Conservation (phyloP, 2,329 filamentous ascomycete genomes). For the Blastomyces percursus region DNA sequence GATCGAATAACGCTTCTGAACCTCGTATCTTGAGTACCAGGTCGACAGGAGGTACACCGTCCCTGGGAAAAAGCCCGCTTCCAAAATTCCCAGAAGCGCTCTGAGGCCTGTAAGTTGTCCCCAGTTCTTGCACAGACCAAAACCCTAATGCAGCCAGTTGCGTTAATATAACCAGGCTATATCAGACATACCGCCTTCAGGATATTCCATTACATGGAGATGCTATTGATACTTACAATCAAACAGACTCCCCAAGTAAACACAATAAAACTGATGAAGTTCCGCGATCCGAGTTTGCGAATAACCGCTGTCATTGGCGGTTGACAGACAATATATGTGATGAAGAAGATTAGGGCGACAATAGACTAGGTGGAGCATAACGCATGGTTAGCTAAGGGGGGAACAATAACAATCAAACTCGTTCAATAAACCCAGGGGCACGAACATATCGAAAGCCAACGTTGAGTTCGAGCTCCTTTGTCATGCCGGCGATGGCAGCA, state of each 20-base stretch:
- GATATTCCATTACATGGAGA: neutral
- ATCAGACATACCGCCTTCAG: neutral
- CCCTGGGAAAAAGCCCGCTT: slow-evolving; percentile 58
- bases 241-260: slow-evolving; percentile 17
- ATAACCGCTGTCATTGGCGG: slow-evolving; percentile 59
- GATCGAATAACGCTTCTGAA: slow-evolving; percentile 32
- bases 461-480: slow-evolving; percentile 20
- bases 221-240: slow-evolving; percentile 13
- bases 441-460: slow-evolving; percentile 19
- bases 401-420: neutral
- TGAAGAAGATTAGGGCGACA: slow-evolving; percentile 61
- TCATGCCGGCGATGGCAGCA: slow-evolving; percentile 55
- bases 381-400: neutral
- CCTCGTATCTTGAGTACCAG: slow-evolving; percentile 49
- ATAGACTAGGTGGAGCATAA: slow-evolving; percentile 38
- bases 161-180: neutral
- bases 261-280: slow-evolving; percentile 18
- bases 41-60: slow-evolving; percentile 62
- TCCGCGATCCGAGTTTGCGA: slow-evolving; percentile 47
- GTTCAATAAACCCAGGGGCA: neutral
- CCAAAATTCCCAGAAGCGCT: slow-evolving; percentile 50
- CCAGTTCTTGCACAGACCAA: slow-evolving; percentile 23
- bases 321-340: slow-evolving; percentile 61
- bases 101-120: slow-evolving; percentile 18
- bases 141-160: slow-evolving; percentile 9